These are phyloP conservation scores for Uronychia binucleata DNA, from an alignment of 73 alveolate species.

Conservation along the genomic window DNA sequence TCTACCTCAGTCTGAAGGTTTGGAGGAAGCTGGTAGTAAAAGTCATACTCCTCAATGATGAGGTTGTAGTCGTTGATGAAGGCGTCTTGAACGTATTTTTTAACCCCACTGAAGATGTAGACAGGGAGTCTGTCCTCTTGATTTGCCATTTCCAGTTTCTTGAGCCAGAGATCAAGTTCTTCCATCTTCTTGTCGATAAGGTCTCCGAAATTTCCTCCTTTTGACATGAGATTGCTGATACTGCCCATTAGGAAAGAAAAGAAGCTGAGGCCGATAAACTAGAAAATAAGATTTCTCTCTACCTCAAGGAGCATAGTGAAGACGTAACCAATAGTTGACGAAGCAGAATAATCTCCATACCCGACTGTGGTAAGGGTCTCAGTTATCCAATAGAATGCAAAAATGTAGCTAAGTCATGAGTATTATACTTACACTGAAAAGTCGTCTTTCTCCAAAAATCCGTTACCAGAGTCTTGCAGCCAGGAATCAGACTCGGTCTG, in stretches of 20 bases:
- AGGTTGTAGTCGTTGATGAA: conserved; percentile 46
- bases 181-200: conserved; percentile 31
- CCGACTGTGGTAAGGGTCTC: conserved; percentile 57
- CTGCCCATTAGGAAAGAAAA: conserved; percentile 52
- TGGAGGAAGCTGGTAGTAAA: conserved; percentile 45
- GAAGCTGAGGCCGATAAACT: conserved; percentile 41
- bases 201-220: conserved; percentile 30
- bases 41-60: conserved; percentile 47
- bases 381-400: conserved; percentile 34
- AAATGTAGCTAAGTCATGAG: conserved; percentile 16
- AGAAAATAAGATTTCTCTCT: too few species aligned
- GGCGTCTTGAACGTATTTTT: conserved; percentile 50
- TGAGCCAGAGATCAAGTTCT: conserved; percentile 2
- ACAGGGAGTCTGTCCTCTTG: conserved; percentile 4
- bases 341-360: conserved; percentile 44
- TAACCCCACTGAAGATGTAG: conserved; percentile 9
- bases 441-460: conserved; percentile 12
- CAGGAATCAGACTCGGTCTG: not conserved
- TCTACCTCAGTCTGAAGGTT: conserved; percentile 41
- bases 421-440: not conserved
- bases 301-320: conserved; percentile 40
- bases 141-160: conserved; percentile 6
- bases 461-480: not conserved
- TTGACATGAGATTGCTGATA: conserved; percentile 24
- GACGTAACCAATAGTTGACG: conserved; percentile 17